phyloP scores from a whole-genome alignment of 2,329 filamentous ascomycete species.

The Colletotrichum cordylinicola region DNA sequence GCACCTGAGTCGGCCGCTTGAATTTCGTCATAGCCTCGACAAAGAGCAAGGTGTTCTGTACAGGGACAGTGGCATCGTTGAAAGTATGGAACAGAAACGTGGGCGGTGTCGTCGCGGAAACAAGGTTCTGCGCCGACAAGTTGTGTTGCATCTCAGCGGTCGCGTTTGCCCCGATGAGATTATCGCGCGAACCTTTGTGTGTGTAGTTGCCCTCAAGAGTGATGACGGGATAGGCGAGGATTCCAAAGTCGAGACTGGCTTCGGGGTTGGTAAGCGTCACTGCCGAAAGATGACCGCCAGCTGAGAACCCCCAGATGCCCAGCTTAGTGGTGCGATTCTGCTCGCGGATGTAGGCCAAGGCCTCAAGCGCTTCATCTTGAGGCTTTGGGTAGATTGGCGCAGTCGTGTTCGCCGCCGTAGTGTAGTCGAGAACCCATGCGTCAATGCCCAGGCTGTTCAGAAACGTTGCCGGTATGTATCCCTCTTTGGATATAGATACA shows the following conservation, averaged over 20 bases:
- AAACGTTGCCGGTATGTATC: conserved; percentile 16
- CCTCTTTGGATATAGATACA: conserved; percentile 22
- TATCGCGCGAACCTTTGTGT: conserved; percentile 24
- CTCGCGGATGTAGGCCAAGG: conserved; percentile 22
- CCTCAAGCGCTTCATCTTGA: conserved; percentile 22
- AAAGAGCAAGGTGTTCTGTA: conserved; percentile 32
- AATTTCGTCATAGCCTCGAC: conserved; percentile 28
- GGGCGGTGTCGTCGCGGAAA: conserved; percentile 30
- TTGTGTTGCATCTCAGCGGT: conserved; percentile 16
- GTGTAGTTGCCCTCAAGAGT: conserved; percentile 23
- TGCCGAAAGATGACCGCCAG: conserved; percentile 27
- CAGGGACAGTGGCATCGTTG: conserved; percentile 30
- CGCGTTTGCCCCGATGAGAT: conserved; percentile 25
- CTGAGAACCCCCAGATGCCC: conserved; percentile 29
- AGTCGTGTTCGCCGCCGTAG: conserved; percentile 15
- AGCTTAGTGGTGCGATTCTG: conserved; percentile 23
- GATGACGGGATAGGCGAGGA: conserved; percentile 28
- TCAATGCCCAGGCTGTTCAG: conserved; percentile 24
- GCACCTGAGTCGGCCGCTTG: conserved; percentile 26
- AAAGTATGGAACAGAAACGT: conserved; percentile 40
- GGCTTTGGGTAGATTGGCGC: conserved; percentile 25
- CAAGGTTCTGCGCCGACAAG: conserved; percentile 30
- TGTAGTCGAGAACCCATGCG: conserved; percentile 27
- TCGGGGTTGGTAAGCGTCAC: conserved; percentile 24
- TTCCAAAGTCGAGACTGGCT: conserved; percentile 25